Evolutionary conservation across 2,329 filamentous ascomycete species (phyloP).

Genomic region (Tolypocladium ophioglossoides): DNA sequence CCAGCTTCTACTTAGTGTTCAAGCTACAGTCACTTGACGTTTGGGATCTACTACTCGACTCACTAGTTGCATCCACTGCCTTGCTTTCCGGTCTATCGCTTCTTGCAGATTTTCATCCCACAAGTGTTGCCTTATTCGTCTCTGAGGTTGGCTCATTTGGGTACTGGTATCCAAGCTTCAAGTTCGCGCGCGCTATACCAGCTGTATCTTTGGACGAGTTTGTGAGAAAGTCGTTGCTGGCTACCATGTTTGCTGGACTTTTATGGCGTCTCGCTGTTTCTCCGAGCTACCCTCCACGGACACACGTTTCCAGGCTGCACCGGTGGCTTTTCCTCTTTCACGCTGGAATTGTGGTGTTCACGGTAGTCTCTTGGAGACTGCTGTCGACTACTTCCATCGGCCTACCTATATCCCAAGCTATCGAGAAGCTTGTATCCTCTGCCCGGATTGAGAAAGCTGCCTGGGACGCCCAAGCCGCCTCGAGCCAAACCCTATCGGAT

Average conservation of each 20-base stretch:
- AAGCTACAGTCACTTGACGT: slow-evolving; percentile 14
- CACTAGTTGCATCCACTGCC: slow-evolving; percentile 10
- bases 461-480: slow-evolving; percentile 11
- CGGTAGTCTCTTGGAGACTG: slow-evolving; percentile 1
- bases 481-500: slow-evolving; percentile 9
- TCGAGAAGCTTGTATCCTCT: slow-evolving; percentile 7
- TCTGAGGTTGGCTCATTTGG: slow-evolving; percentile 11
- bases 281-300: neutral
- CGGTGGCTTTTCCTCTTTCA: slow-evolving; percentile 8
- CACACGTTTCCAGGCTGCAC: neutral
- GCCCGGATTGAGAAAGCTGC: slow-evolving; percentile 1
- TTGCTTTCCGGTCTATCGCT: slow-evolving; percentile 17
- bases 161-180: neutral
- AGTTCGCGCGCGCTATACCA: neutral
- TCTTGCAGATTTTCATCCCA: slow-evolving; percentile 15
- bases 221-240: neutral
- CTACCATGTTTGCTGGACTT: neutral
- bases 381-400: neutral
- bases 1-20: slow-evolving; percentile 19
- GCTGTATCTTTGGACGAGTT: neutral
- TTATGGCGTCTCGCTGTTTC: slow-evolving; percentile 2
- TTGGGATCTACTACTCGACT: slow-evolving; percentile 19
- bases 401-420: slow-evolving; percentile 2
- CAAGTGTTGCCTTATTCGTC: slow-evolving; percentile 15
- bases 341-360: slow-evolving; percentile 2